Evolutionary conservation across 1,284 basidiomycete genomes (phyloP).

Genomic region (Leucoagaricus sp.): DNA sequence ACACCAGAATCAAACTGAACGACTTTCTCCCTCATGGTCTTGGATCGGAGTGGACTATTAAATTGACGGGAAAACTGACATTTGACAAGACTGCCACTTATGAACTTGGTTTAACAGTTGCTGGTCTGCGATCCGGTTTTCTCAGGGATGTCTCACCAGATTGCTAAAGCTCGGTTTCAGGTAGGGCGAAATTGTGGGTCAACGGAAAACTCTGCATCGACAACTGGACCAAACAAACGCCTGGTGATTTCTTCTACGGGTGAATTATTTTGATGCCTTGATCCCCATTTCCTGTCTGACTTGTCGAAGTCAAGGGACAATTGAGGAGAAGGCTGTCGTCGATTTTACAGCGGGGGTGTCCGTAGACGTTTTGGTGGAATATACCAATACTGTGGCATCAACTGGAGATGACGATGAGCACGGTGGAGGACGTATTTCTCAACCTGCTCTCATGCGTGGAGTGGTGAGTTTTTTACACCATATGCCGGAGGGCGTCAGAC

Average conservation of each 20-base stretch:
- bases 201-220: constrained; percentile 63
- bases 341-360: constrained; percentile 45
- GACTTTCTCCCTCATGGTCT: constrained; percentile 61
- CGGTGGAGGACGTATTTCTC: constrained; percentile 43
- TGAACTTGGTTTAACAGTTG: constrained; percentile 58
- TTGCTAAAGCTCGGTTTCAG: constrained; percentile 22
- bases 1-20: constrained; percentile 66
- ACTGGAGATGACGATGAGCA: constrained; percentile 42
- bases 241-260: constrained; percentile 71
- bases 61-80: constrained; percentile 45
- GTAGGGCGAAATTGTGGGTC: constrained; percentile 64
- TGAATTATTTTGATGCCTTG: constrained; percentile 27
- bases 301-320: constrained; percentile 52
- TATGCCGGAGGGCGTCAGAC: too few species aligned
- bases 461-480: constrained; percentile 55
- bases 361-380: constrained; percentile 57
- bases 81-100: constrained; percentile 43
- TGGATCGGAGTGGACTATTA: constrained; percentile 51
- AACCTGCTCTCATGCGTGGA: constrained; percentile 68
- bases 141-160: neutral
- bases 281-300: neutral
- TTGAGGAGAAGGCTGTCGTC: constrained; percentile 58
- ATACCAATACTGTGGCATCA: constrained; percentile 60
- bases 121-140: constrained; percentile 36
- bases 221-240: constrained; percentile 69